A percentile compares a stretch with the other conserved stretches of the same genome.
Evolutionary conservation across 176 grass and related monocot genomes (phyloP).

Genomic region (Poa pratensis): DNA sequence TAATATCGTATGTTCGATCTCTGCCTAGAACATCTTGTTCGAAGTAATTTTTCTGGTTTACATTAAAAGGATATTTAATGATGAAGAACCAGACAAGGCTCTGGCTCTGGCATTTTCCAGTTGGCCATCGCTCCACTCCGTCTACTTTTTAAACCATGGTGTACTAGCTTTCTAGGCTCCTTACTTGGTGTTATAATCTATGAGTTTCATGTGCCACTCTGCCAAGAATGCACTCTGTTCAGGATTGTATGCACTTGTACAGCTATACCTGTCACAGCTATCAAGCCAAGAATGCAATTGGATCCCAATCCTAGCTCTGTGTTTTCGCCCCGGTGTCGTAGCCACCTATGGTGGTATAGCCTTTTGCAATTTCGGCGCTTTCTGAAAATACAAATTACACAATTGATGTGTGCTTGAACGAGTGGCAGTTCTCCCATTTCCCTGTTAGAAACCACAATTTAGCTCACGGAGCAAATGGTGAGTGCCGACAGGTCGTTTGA

Average conservation of each 20-base stretch:
- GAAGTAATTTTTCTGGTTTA: not conserved
- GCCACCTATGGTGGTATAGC: not conserved
- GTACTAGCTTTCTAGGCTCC: not conserved
- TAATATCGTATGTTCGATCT: not conserved
- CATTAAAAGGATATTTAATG: not conserved
- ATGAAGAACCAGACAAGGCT: not conserved
- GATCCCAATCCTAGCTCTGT: not conserved
- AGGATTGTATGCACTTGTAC: not conserved
- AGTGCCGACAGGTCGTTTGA: constrained; percentile 4
- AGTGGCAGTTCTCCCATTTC: not conserved
- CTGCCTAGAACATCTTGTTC: not conserved
- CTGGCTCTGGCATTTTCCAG: not conserved
- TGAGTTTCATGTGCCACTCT: not conserved
- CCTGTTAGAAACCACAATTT: constrained; percentile 1
- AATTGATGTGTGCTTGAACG: not conserved
- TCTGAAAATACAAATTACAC: not conserved
- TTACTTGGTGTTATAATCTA: not conserved
- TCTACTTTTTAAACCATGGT: not conserved
- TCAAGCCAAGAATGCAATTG: constrained; percentile 8
- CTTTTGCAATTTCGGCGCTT: not conserved
- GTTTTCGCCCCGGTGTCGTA: not conserved
- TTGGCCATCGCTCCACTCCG: not conserved
- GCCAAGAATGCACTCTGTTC: not conserved
- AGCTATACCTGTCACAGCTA: not conserved
- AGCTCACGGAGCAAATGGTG: not conserved